These are phyloP conservation scores for Penicillium sp. DNA, from an alignment of 2,329 filamentous ascomycete species.

Conservation along the genomic window DNA sequence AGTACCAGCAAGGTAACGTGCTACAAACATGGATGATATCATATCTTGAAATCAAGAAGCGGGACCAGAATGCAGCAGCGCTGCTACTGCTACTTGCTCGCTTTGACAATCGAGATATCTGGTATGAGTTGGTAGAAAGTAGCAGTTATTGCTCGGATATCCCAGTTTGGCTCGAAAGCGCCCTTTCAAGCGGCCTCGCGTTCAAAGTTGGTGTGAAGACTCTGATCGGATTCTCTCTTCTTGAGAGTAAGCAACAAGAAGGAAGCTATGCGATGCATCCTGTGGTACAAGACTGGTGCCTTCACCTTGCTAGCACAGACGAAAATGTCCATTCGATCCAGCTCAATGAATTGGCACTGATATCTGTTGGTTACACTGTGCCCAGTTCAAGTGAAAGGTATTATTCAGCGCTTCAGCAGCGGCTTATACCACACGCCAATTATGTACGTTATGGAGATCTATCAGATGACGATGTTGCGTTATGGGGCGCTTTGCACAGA, in stretches of 20 bases:
- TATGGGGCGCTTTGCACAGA: too few relatives aligned
- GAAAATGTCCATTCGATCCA: not conserved
- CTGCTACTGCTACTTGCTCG: conserved; percentile 45
- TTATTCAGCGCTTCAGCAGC: conserved; percentile 16
- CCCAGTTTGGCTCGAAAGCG: conserved; percentile 23
- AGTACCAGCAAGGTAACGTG: conserved; percentile 28
- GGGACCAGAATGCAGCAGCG: conserved; percentile 28
- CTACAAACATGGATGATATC: conserved; percentile 39
- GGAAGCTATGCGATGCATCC: conserved; percentile 29
- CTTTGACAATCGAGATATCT: conserved; percentile 47
- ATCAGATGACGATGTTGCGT: too few relatives aligned
- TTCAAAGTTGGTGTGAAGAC: conserved; percentile 21
- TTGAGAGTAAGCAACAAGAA: conserved; percentile 23
- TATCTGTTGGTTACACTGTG: conserved; percentile 17
- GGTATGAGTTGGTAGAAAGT: conserved; percentile 42
- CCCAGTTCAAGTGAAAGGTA: not conserved
- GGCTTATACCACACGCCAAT: conserved; percentile 16
- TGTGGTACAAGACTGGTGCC: conserved; percentile 27
- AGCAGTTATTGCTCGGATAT: conserved; percentile 2
- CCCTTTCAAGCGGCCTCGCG: conserved; percentile 14
- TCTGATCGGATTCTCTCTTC: conserved; percentile 26
- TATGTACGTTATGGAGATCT: too few relatives aligned
- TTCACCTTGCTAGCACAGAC: conserved; percentile 7
- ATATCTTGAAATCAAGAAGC: conserved; percentile 35
- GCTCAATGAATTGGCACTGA: conserved; percentile 15